Evolutionary conservation across 345 rosid species (phyloP).

Genomic region (Dovyalis caffra): DNA sequence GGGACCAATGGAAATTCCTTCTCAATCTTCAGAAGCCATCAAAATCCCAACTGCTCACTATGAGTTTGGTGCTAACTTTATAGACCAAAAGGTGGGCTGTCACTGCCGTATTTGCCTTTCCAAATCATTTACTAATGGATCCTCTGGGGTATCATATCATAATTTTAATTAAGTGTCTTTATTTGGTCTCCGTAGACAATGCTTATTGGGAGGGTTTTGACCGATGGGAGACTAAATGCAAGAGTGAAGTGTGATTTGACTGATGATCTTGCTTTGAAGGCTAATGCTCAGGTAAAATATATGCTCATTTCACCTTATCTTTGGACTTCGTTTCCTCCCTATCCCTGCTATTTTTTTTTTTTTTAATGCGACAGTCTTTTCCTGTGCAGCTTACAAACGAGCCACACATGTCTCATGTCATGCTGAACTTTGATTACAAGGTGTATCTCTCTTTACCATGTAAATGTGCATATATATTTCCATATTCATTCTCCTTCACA

Average conservation of each 20-base stretch:
- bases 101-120: not conserved
- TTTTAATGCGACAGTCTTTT: not conserved
- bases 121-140: not conserved
- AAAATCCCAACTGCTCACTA: slow-evolving; percentile 88
- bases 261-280: slow-evolving; percentile 70
- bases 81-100: slow-evolving; percentile 64
- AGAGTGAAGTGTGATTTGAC: slow-evolving; percentile 88
- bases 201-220: slow-evolving; percentile 90
- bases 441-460: slow-evolving; percentile 30
- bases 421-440: slow-evolving; percentile 92
- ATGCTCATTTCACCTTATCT: slow-evolving; percentile 3
- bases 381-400: slow-evolving; percentile 72
- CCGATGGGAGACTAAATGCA: slow-evolving; percentile 87
- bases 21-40: slow-evolving; percentile 78
- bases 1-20: slow-evolving; percentile 92
- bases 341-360: not conserved
- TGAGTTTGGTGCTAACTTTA: slow-evolving; percentile 91
- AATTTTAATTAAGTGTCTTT: not conserved
- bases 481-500: not conserved
- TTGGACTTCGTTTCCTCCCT: not conserved
- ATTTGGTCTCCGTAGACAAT: slow-evolving; percentile 46
- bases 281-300: slow-evolving; percentile 72
- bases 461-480: not conserved
- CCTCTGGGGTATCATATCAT: not conserved
- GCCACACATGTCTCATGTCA: slow-evolving; percentile 83